Conservation (phyloP, 2,329 filamentous ascomycete genomes). For the Monosporascus ibericus region DNA sequence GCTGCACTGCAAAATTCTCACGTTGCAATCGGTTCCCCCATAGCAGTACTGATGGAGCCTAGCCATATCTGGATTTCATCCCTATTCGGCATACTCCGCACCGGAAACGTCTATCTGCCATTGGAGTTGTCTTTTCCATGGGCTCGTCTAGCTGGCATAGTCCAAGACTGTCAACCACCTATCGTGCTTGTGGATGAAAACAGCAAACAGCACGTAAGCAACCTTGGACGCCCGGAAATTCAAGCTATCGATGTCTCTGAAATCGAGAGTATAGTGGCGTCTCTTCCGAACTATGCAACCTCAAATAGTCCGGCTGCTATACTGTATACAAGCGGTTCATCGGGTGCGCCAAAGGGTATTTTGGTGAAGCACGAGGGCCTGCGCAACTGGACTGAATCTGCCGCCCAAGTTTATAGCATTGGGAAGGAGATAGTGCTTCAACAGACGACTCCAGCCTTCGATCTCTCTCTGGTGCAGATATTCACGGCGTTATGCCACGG, state of each 20-base stretch:
- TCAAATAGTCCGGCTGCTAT: slow-evolving; percentile 7
- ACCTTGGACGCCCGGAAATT: background rate
- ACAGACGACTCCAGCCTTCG: slow-evolving; percentile 34
- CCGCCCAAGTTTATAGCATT: slow-evolving; percentile 9
- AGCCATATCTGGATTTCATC: background rate
- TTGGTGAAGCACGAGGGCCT: slow-evolving; percentile 20
- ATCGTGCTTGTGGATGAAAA: slow-evolving; percentile 19
- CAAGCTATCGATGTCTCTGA: slow-evolving; percentile 7
- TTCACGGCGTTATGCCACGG: slow-evolving; percentile 30
- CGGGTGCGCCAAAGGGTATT: slow-evolving; percentile 30
- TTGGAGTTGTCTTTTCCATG: slow-evolving; percentile 26
- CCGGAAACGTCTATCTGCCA: slow-evolving; percentile 26
- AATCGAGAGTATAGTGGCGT: background rate
- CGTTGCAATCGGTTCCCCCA: background rate
- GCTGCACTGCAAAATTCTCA: background rate
- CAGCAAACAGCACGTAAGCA: background rate
- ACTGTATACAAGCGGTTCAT: slow-evolving; percentile 17
- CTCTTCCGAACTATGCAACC: background rate
- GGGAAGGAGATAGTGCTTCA: slow-evolving; percentile 26
- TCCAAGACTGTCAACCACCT: slow-evolving; percentile 20
- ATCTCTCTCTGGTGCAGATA: slow-evolving; percentile 33
- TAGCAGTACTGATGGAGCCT: slow-evolving; percentile 2
- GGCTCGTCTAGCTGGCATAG: slow-evolving; percentile 21
- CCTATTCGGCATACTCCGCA: slow-evolving; percentile 18
- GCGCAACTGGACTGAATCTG: slow-evolving; percentile 20